Evolutionary conservation across 257 asterid genomes (phyloP).

Genomic region (Gardenia jasminoides): DNA sequence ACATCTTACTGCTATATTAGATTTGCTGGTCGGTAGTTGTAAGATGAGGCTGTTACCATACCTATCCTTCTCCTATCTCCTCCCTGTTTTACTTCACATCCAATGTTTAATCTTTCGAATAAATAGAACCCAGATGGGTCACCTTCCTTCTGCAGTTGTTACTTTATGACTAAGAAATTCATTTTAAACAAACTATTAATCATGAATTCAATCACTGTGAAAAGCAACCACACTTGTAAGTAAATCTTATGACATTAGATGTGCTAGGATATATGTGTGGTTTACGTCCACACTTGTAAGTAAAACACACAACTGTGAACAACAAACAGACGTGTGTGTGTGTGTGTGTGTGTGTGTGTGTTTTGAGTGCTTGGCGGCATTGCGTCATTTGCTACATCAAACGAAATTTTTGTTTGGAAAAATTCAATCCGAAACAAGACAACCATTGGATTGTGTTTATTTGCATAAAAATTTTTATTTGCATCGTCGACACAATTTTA

Average conservation of each 20-base stretch:
- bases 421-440: too few relatives aligned
- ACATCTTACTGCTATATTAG: neutral
- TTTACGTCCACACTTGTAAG: neutral
- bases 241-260: neutral
- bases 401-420: too few relatives aligned
- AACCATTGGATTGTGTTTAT: too few relatives aligned
- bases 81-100: neutral
- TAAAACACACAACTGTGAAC: too few relatives aligned
- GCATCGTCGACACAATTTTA: too few relatives aligned
- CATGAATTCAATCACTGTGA: neutral
- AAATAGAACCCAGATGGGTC: neutral
- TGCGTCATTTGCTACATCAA: too few relatives aligned
- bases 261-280: too few relatives aligned
- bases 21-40: neutral
- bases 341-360: neutral
- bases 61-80: neutral
- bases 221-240: neutral
- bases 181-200: neutral
- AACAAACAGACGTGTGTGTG: neutral
- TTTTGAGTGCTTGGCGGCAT: neutral
- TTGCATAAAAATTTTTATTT: too few relatives aligned
- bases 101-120: neutral
- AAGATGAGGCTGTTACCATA: conserved; percentile 7
- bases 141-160: conserved; percentile 18
- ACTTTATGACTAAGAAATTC: conserved; percentile 27